phyloP scores from a whole-genome alignment of 176 grass and related monocot species.

The Bothriochloa decipiens region DNA sequence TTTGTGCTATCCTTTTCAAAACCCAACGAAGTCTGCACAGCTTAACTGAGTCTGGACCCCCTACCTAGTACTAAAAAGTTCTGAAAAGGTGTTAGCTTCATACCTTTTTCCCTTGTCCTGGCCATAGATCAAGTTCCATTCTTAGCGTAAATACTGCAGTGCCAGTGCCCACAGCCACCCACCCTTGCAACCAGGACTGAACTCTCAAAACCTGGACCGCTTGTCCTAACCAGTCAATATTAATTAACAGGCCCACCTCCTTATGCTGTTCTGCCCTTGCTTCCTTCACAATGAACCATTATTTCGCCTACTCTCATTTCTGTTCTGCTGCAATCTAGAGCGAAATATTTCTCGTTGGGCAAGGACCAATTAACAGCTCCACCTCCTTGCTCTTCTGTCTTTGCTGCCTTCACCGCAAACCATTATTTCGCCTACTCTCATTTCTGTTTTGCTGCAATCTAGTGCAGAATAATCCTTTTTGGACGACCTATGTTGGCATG shows the following conservation, averaged over 20 bases:
- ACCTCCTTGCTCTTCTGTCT: slow-evolving; percentile 12
- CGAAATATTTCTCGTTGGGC: slow-evolving; percentile 25
- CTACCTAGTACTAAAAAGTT: slow-evolving; percentile 5
- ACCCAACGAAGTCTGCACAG: not conserved
- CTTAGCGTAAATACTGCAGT: not conserved
- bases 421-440: slow-evolving; percentile 21
- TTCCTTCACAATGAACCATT: slow-evolving; percentile 26
- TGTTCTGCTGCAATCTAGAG: slow-evolving; percentile 30
- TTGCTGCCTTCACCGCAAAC: slow-evolving; percentile 20
- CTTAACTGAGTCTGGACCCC: slow-evolving; percentile 12
- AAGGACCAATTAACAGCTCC: not conserved
- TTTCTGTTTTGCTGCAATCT: slow-evolving; percentile 24
- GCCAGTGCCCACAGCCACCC: slow-evolving; percentile 29
- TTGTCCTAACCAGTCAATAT: slow-evolving; percentile 35
- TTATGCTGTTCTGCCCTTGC: slow-evolving; percentile 24
- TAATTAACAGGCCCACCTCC: not conserved
- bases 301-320: slow-evolving; percentile 13
- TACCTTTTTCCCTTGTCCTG: not conserved
- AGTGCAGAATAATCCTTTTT: slow-evolving; percentile 24
- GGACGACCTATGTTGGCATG: slow-evolving; percentile 27
- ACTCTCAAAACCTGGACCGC: slow-evolving; percentile 22
- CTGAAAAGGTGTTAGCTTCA: slow-evolving; percentile 24
- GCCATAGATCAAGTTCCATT: slow-evolving; percentile 17
- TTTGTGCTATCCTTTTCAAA: slow-evolving; percentile 19
- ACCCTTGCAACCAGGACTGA: slow-evolving; percentile 25